Percentiles rank a stretch among this genome's conserved stretches.
Evolutionary conservation across 345 rosid species (phyloP).

Genomic region (Theobroma cacao): DNA sequence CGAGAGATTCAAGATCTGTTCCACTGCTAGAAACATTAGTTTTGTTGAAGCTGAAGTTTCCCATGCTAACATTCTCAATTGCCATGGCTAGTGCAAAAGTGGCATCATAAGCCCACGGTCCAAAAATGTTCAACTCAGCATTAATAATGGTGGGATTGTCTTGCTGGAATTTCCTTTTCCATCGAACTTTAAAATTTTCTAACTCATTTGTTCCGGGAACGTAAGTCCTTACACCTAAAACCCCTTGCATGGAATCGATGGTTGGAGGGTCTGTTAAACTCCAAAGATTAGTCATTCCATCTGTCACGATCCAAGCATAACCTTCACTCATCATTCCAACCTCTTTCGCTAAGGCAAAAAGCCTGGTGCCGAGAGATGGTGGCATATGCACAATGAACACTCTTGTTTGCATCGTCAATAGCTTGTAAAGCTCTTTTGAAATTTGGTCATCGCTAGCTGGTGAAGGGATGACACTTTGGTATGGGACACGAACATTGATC

Average conservation of each 20-base stretch:
- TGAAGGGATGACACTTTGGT: constrained; percentile 37
- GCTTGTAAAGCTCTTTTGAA: constrained; percentile 37
- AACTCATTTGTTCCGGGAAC: constrained; percentile 21
- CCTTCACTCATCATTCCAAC: constrained; percentile 48
- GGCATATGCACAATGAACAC: constrained; percentile 51
- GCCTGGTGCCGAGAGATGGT: constrained; percentile 24
- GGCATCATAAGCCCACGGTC: too few species aligned
- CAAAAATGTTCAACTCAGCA: not conserved
- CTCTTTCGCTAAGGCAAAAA: constrained; percentile 41
- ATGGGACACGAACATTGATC: constrained; percentile 34
- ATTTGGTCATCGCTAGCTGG: constrained; percentile 42
- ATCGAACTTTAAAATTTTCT: constrained; percentile 21
- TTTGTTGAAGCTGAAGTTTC: not conserved
- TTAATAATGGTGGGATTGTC: not conserved
- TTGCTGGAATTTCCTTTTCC: constrained; percentile 26
- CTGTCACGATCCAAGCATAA: constrained; percentile 46
- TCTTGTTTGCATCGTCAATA: constrained; percentile 42
- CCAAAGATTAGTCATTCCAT: constrained; percentile 21
- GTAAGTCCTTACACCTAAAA: constrained; percentile 32
- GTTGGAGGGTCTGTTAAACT: not conserved
- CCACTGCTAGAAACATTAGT: not conserved
- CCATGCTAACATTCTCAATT: not conserved
- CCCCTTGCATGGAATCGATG: constrained; percentile 39
- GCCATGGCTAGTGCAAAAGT: too few species aligned
- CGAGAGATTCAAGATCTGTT: not conserved